Percentiles rank a stretch among this genome's conserved stretches.
Conservation (phyloP, 345 rosid genomes). For the Eucalyptus lansdowneana region DNA sequence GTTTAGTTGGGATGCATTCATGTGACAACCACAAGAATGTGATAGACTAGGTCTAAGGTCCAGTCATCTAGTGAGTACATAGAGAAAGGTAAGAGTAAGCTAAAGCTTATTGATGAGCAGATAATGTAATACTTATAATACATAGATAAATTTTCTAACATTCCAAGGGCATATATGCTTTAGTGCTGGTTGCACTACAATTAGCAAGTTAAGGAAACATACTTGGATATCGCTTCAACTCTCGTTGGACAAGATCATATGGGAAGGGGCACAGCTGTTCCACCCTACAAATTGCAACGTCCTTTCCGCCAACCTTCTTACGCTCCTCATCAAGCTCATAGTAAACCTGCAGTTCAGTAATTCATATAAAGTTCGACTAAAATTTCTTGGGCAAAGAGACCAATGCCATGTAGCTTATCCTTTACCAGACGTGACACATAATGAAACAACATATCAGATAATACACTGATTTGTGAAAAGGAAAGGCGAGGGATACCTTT, state of each 20-base stretch:
- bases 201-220: background rate
- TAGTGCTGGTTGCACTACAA: background rate
- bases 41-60: background rate
- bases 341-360: background rate
- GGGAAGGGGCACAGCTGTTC: slow-evolving; percentile 11
- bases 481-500: slow-evolving; percentile 26
- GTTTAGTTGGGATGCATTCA: background rate
- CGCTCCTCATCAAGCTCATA: slow-evolving; percentile 8
- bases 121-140: background rate
- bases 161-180: background rate
- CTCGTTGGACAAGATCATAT: slow-evolving; percentile 6
- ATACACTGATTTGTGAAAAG: background rate
- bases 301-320: background rate
- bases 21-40: background rate
- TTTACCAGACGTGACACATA: background rate
- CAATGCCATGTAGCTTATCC: background rate
- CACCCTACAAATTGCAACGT: slow-evolving; percentile 7
- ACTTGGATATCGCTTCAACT: slow-evolving; percentile 9
- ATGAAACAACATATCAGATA: background rate
- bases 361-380: background rate
- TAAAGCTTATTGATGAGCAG: background rate
- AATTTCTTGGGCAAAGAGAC: background rate
- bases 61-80: background rate
- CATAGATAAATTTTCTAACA: background rate
- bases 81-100: background rate